phyloP scores from a whole-genome alignment of 192 early-diverging fungal species.

The Coemansia reversa region DNA sequence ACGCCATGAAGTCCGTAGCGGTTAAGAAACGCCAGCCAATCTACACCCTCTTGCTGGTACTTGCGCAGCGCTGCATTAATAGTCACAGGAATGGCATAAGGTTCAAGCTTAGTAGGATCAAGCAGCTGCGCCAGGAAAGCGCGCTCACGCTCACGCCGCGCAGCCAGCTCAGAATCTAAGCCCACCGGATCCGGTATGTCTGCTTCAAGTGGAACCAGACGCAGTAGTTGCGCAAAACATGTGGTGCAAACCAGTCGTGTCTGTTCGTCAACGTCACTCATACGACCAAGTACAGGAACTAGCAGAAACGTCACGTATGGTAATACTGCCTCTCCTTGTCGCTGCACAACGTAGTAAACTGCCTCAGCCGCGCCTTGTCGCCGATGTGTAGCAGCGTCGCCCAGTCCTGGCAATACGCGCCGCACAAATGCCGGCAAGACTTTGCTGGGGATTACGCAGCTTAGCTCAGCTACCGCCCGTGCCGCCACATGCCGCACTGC shows the following conservation, averaged over 20 bases:
- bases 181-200: constrained; percentile 94
- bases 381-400: constrained; percentile 65
- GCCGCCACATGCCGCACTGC: constrained; percentile 79
- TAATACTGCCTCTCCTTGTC: constrained; percentile 76
- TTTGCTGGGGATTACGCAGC: constrained; percentile 61
- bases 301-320: constrained; percentile 98
- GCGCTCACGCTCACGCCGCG: constrained; percentile 84
- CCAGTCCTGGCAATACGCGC: constrained; percentile 71
- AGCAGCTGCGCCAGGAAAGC: constrained; percentile 92
- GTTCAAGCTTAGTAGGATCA: constrained; percentile 82
- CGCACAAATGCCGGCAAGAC: constrained; percentile 84
- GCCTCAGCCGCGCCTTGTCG: constrained; percentile 90
- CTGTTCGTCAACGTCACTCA: constrained; percentile 92
- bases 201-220: constrained; percentile 91
- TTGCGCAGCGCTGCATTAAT: constrained; percentile 90
- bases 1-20: constrained; percentile 97
- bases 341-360: constrained; percentile 76
- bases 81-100: constrained; percentile 81
- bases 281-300: constrained; percentile 91
- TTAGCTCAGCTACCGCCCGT: constrained; percentile 72
- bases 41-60: constrained; percentile 99
- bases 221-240: constrained; percentile 93
- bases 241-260: constrained; percentile 89
- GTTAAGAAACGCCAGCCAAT: constrained; percentile 97
- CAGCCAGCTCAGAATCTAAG: constrained; percentile 73